Evolutionary conservation across 495 filamentous ascomycete species (phyloP).

Genomic region (Aspergillus conjunctus): DNA sequence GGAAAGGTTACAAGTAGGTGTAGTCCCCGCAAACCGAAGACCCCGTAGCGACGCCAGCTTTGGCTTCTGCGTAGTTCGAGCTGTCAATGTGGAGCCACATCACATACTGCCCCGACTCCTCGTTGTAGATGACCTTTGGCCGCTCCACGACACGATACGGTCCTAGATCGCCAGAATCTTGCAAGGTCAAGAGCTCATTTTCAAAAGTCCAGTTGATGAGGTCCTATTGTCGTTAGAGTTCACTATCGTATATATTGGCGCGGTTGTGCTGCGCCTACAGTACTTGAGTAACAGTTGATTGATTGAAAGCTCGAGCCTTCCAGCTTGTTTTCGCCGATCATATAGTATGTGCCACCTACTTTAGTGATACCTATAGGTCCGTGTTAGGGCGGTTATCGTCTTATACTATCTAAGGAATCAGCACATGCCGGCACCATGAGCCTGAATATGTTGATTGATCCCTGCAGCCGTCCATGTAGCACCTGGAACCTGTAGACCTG

Average conservation of each 20-base stretch:
- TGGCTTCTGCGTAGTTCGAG: slow-evolving; percentile 63
- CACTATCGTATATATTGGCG: neutral
- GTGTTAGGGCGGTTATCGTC: neutral
- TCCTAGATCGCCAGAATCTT: slow-evolving; percentile 58
- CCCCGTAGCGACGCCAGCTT: slow-evolving; percentile 62
- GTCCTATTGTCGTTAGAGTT: slow-evolving; percentile 26
- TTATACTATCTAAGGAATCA: neutral
- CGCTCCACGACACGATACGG: slow-evolving; percentile 64
- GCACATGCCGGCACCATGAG: slow-evolving; percentile 41
- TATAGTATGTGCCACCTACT: slow-evolving; percentile 59
- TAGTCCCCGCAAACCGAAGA: slow-evolving; percentile 62
- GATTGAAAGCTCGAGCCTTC: slow-evolving; percentile 59
- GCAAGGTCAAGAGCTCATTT: slow-evolving; percentile 54
- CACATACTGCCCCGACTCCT: slow-evolving; percentile 53
- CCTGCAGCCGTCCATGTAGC: slow-evolving; percentile 25
- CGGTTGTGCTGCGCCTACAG: slow-evolving; percentile 24
- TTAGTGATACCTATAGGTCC: slow-evolving; percentile 47
- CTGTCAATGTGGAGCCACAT: slow-evolving; percentile 70
- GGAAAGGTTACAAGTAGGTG: slow-evolving; percentile 18
- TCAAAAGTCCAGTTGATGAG: slow-evolving; percentile 65
- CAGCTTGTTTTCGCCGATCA: slow-evolving; percentile 68
- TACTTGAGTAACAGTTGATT: slow-evolving; percentile 56
- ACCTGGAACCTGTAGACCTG: no score
- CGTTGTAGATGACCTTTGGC: slow-evolving; percentile 66
- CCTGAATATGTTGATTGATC: slow-evolving; percentile 56